These are phyloP conservation scores for Trichosporon sp. DNA, from an alignment of 1,284 basidiomycete species.

Conservation along the genomic window DNA sequence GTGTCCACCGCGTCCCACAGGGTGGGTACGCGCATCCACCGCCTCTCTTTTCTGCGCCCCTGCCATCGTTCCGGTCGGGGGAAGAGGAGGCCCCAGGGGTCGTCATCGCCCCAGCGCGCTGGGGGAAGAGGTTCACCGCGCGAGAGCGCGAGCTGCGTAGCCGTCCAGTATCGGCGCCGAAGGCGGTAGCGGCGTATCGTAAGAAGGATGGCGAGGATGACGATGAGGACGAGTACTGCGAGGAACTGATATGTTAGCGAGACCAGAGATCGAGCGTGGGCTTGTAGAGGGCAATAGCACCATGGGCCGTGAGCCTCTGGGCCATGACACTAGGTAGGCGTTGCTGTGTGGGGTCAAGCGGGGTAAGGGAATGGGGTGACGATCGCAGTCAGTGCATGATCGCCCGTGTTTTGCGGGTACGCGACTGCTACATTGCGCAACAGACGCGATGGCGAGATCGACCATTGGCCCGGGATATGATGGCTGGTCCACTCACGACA, in stretches of 20 bases:
- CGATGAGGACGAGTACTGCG: constrained; percentile 46
- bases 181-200: constrained; percentile 42
- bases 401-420: too few relatives aligned
- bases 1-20: constrained; percentile 34
- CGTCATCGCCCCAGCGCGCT: constrained; percentile 23
- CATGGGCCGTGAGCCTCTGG: too few relatives aligned
- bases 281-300: too few relatives aligned
- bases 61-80: constrained; percentile 14
- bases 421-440: not conserved
- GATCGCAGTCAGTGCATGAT: constrained; percentile 9
- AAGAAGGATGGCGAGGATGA: constrained; percentile 41
- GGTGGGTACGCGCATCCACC: constrained; percentile 39
- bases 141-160: constrained; percentile 45
- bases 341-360: too few relatives aligned
- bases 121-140: constrained; percentile 42
- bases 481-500: constrained; percentile 9
- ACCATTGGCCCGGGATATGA: too few relatives aligned
- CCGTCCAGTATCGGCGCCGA: constrained; percentile 45
- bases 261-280: too few relatives aligned
- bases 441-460: not conserved
- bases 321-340: too few relatives aligned
- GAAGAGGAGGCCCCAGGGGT: constrained; percentile 14
- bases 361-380: not conserved
- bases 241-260: constrained; percentile 40
- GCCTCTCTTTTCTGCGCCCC: constrained; percentile 19